Evolutionary conservation across 1,284 basidiomycete species (phyloP).

Genomic region (Ustilago xerochloae): DNA sequence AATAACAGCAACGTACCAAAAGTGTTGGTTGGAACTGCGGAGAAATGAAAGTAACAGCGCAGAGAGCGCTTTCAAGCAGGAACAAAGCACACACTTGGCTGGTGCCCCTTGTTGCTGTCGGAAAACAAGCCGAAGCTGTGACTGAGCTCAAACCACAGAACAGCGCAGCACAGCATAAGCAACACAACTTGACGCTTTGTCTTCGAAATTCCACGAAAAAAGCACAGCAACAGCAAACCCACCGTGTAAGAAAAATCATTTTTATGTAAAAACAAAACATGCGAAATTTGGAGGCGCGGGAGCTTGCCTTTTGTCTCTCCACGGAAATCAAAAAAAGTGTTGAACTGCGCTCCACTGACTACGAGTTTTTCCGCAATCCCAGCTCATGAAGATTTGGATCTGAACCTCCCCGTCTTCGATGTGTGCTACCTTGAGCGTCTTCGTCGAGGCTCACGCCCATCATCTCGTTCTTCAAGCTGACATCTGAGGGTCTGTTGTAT

Average conservation of each 20-base stretch:
- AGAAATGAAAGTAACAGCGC: constrained; percentile 6
- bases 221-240: no score
- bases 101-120: no score
- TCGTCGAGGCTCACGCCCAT: no score
- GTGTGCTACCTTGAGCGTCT: no score
- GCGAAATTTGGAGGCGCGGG: not conserved
- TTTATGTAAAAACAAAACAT: not conserved
- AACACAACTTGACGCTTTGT: not conserved
- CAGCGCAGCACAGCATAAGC: no score
- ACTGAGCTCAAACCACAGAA: not conserved
- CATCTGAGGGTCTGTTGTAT: no score
- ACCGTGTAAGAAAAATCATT: not conserved
- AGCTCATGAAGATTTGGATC: no score
- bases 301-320: not conserved
- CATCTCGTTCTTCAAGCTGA: no score
- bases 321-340: not conserved
- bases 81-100: not conserved
- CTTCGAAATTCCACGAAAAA: not conserved
- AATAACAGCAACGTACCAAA: not conserved
- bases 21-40: constrained; percentile 2
- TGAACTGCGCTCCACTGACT: constrained; percentile 2
- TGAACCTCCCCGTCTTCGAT: not conserved
- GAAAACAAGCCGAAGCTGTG: not conserved
- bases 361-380: no score
- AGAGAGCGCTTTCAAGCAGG: not conserved